These are phyloP conservation scores for Fusarium papillatum DNA, from an alignment of 2,329 filamentous ascomycete species.

Conservation along the genomic window DNA sequence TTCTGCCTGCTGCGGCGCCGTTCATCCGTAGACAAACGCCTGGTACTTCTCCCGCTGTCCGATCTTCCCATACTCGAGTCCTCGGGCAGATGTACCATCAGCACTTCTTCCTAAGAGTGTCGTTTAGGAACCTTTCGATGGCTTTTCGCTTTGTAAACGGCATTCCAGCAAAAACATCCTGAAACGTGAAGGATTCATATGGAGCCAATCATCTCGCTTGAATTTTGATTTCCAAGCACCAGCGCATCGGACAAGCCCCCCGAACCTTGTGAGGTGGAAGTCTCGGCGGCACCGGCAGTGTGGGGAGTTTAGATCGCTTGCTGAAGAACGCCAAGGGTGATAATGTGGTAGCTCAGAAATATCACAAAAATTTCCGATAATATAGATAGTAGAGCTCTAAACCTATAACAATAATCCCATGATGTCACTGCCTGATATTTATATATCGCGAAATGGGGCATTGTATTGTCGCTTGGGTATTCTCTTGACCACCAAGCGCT, in stretches of 20 bases:
- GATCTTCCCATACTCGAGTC: not conserved
- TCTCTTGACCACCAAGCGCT: not conserved
- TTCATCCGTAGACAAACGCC: constrained; percentile 2
- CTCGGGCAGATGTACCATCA: not conserved
- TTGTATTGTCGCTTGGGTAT: not conserved
- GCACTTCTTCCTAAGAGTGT: not conserved
- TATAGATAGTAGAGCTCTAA: not conserved
- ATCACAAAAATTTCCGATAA: not conserved
- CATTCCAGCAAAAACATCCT: constrained; percentile 19
- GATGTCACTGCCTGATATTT: not conserved
- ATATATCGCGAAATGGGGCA: not conserved
- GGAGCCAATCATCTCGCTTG: constrained; percentile 19
- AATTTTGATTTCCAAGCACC: constrained; percentile 29
- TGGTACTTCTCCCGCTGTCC: constrained; percentile 3
- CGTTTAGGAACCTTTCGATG: not conserved
- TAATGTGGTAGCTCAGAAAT: not conserved
- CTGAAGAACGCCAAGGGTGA: not conserved
- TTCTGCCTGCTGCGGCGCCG: constrained; percentile 3
- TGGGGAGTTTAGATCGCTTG: not conserved
- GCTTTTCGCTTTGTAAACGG: constrained; percentile 15
- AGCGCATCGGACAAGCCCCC: constrained; percentile 14
- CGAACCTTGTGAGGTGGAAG: not conserved
- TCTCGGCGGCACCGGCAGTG: not conserved
- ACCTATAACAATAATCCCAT: no score
- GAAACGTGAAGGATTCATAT: constrained; percentile 8